Evolutionary conservation across 208 protist genomes (phyloP).

Genomic region (Porcisia deanei): DNA sequence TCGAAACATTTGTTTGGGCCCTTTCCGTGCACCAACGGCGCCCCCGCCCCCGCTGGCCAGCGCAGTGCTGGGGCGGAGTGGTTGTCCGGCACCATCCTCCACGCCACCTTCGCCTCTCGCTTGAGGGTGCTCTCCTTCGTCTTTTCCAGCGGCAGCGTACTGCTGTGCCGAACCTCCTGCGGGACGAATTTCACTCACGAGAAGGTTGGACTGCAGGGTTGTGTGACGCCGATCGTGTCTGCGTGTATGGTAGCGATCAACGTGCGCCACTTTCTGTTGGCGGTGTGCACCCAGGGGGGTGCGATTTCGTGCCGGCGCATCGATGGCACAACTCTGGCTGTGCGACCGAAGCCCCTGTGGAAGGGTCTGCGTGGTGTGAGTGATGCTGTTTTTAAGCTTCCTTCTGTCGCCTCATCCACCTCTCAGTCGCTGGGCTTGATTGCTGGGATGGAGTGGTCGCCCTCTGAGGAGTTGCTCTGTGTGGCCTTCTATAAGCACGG

Average conservation of each 20-base stretch:
- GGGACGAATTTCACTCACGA: conserved; percentile 48
- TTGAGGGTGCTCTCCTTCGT: conserved; percentile 52
- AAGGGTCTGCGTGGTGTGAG: conserved; percentile 46
- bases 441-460: conserved; percentile 55
- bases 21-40: background rate
- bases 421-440: conserved; percentile 38
- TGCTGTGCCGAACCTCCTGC: conserved; percentile 45
- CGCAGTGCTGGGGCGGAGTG: conserved; percentile 4
- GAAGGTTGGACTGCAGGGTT: conserved; percentile 43
- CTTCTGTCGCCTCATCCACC: background rate
- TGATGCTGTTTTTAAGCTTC: conserved; percentile 3
- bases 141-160: conserved; percentile 53
- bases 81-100: conserved; percentile 45
- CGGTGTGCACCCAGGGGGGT: conserved; percentile 61
- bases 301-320: conserved; percentile 49
- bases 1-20: background rate
- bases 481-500: conserved; percentile 62
- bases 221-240: conserved; percentile 30
- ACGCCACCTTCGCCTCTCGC: conserved; percentile 35
- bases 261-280: conserved; percentile 47
- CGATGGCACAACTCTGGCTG: conserved; percentile 18
- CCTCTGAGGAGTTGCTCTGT: conserved; percentile 59
- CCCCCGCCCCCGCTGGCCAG: background rate
- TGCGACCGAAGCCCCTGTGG: conserved; percentile 42
- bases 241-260: conserved; percentile 50